These are phyloP conservation scores for Holtermanniella nyarrowii DNA, from an alignment of 768 basidiomycete genomes.

Conservation along the genomic window DNA sequence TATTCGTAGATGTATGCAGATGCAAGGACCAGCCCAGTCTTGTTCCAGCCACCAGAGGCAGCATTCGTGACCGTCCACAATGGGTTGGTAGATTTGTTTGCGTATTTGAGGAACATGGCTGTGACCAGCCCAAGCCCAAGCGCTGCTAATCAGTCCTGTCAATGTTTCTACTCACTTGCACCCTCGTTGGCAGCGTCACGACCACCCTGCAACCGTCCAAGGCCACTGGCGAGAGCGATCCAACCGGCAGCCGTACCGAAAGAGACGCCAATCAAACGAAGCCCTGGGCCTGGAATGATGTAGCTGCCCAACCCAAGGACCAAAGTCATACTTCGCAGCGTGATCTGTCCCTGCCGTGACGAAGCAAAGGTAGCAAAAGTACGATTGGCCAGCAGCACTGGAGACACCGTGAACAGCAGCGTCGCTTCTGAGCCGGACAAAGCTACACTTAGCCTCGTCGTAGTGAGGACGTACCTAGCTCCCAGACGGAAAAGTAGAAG, in stretches of 20 bases:
- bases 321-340: conserved; percentile 49
- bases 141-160: conserved; percentile 44
- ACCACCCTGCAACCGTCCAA: conserved; percentile 45
- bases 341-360: conserved; percentile 48
- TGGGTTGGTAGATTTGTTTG: conserved; percentile 72
- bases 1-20: conserved; percentile 52
- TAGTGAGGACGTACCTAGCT: conserved; percentile 49
- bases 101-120: conserved; percentile 61
- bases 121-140: conserved; percentile 57
- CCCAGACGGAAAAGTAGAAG: conserved; percentile 89
- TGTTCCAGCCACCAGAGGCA: conserved; percentile 60
- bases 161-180: conserved; percentile 18
- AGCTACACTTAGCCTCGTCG: conserved; percentile 10
- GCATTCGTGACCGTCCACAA: conserved; percentile 71
- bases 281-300: conserved; percentile 45
- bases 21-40: conserved; percentile 53
- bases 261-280: conserved; percentile 50
- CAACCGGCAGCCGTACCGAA: conserved; percentile 49
- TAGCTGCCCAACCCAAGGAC: conserved; percentile 44
- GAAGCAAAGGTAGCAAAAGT: conserved; percentile 46
- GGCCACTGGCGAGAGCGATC: conserved; percentile 49
- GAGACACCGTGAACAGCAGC: conserved; percentile 60
- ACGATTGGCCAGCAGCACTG: conserved; percentile 50
- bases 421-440: conserved; percentile 71
- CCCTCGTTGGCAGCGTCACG: conserved; percentile 25